Evolutionary conservation across 441 rosid species (phyloP).

Genomic region (Melastoma candidum): DNA sequence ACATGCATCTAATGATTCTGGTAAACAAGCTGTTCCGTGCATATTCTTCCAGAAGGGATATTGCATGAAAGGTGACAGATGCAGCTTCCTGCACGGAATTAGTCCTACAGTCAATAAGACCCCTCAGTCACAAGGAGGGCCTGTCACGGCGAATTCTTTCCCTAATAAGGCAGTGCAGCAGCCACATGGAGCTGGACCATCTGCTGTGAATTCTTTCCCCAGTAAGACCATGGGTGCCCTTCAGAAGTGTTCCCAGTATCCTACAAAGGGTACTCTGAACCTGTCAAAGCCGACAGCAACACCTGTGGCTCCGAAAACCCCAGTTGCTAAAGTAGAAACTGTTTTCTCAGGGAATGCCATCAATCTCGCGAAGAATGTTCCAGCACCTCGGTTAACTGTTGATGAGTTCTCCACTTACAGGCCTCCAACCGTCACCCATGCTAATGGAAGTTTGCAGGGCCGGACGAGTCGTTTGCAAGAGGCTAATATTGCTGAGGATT

Average conservation of each 20-base stretch:
- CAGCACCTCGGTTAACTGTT: slow-evolving; percentile 22
- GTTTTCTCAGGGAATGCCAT: slow-evolving; percentile 23
- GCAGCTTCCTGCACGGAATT: slow-evolving; percentile 34
- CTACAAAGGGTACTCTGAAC: slow-evolving; percentile 20
- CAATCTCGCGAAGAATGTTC: slow-evolving; percentile 27
- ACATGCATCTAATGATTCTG: not conserved
- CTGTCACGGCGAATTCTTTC: slow-evolving; percentile 22
- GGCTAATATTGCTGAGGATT: slow-evolving; percentile 40
- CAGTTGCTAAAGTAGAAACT: slow-evolving; percentile 24
- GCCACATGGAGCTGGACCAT: slow-evolving; percentile 19
- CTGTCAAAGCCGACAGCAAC: slow-evolving; percentile 23
- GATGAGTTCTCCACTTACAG: slow-evolving; percentile 35
- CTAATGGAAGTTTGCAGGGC: slow-evolving; percentile 29
- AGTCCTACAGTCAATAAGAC: too few species aligned
- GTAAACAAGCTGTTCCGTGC: slow-evolving; percentile 36
- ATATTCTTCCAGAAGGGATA: slow-evolving; percentile 34
- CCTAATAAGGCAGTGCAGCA: slow-evolving; percentile 30
- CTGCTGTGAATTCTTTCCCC: slow-evolving; percentile 25
- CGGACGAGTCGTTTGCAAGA: slow-evolving; percentile 39
- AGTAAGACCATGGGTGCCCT: slow-evolving; percentile 30
- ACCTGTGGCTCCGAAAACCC: slow-evolving; percentile 22
- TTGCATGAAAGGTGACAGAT: slow-evolving; percentile 44
- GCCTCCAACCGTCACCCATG: slow-evolving; percentile 20
- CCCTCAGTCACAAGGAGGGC: too few species aligned
- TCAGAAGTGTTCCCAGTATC: slow-evolving; percentile 32